These are phyloP conservation scores for Raphanus sativus DNA, from an alignment of 345 rosid species.

Conservation along the genomic window DNA sequence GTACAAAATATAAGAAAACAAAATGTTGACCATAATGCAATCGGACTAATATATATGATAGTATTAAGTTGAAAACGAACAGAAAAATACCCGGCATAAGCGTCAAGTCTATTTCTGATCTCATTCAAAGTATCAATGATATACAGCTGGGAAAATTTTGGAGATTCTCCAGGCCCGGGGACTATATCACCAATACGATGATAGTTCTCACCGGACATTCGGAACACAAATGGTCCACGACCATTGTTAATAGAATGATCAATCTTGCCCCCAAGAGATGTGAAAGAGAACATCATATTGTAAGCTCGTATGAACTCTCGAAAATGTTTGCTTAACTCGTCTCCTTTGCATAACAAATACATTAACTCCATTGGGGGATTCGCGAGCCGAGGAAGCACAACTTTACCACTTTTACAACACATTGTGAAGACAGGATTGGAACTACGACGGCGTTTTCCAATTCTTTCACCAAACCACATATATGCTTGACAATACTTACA, in stretches of 20 bases:
- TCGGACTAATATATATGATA: neutral
- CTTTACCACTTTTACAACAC: neutral
- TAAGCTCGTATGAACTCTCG: neutral
- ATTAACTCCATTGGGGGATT: neutral
- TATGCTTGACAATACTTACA: too few species aligned
- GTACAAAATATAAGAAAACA: too few species aligned
- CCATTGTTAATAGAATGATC: too few species aligned
- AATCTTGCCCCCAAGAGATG: too few species aligned
- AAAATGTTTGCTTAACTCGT: neutral
- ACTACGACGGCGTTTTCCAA: neutral
- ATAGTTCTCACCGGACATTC: neutral
- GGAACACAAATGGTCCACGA: neutral
- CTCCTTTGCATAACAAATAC: neutral
- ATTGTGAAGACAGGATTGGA: neutral
- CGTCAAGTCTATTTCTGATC: neutral
- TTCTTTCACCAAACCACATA: neutral
- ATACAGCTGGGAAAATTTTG: neutral
- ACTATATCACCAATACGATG: neutral
- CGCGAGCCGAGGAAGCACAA: neutral
- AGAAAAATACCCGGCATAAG: neutral
- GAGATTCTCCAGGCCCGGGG: neutral
- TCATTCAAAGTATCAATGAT: neutral
- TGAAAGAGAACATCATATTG: neutral
- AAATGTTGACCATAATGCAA: too few species aligned
- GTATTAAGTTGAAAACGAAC: neutral